A percentile compares a stretch with the other conserved stretches of the same genome.
Conservation (phyloP, 768 basidiomycete genomes). For the Guyanaporus albipodus region DNA sequence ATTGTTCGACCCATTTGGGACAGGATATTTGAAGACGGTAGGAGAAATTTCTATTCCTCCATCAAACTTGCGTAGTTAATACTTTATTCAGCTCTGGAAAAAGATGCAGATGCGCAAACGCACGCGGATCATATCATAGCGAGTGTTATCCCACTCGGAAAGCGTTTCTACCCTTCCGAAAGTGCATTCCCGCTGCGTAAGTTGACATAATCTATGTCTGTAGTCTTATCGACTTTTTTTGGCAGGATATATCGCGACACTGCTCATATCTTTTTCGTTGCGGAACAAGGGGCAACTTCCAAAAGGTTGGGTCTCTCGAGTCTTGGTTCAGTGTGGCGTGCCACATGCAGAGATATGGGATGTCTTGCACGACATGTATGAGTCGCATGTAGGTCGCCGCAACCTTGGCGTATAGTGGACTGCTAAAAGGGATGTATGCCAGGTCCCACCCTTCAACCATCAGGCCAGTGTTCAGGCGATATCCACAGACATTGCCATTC, state of each 20-base stretch:
- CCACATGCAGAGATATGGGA: conserved; percentile 83
- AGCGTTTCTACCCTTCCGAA: conserved; percentile 88
- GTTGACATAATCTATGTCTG: conserved; percentile 23
- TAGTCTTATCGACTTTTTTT: not conserved
- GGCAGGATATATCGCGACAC: conserved; percentile 68
- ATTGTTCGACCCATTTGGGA: conserved; percentile 87
- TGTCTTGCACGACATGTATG: conserved; percentile 80
- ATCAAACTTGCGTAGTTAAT: conserved; percentile 5
- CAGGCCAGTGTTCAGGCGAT: conserved; percentile 76
- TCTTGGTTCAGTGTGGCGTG: conserved; percentile 78
- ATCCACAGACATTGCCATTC: conserved; percentile 75
- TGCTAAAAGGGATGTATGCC: conserved; percentile 3
- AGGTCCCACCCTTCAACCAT: conserved; percentile 83
- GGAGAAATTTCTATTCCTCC: conserved; percentile 23
- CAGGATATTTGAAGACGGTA: conserved; percentile 78
- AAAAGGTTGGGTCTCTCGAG: conserved; percentile 78
- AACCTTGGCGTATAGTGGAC: not conserved
- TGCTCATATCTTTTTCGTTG: conserved; percentile 72
- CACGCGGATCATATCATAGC: conserved; percentile 61
- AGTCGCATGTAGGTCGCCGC: conserved; percentile 64
- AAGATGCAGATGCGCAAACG: conserved; percentile 49
- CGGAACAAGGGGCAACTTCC: conserved; percentile 55
- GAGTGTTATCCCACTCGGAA: conserved; percentile 67
- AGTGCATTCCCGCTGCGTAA: conserved; percentile 84
- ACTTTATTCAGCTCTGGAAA: conserved; percentile 44